Evolutionary conservation across 805 yeast genomes (phyloP).

Genomic region (Sporopachydermia lactativora): DNA sequence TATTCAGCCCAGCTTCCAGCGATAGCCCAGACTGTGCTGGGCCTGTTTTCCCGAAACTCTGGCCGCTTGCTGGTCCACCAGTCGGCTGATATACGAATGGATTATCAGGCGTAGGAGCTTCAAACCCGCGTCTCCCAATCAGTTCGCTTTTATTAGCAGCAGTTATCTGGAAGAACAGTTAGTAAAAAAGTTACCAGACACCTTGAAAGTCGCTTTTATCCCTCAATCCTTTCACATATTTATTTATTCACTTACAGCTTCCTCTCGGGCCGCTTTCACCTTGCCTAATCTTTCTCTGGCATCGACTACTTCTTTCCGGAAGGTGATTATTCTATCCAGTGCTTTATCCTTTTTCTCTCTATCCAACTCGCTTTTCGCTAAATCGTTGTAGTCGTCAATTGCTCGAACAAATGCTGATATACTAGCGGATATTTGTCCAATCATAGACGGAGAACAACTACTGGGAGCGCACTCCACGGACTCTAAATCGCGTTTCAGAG

Average conservation of each 20-base stretch:
- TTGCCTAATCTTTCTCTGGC: constrained; percentile 7
- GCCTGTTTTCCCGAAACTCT: background rate
- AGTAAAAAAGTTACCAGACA: no score
- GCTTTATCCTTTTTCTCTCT: constrained; percentile 42
- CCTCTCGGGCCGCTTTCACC: background rate
- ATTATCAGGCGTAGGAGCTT: constrained; percentile 23
- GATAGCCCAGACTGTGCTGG: constrained; percentile 16
- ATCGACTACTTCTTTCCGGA: constrained; percentile 27
- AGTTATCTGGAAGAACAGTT: constrained; percentile 11
- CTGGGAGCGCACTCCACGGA: constrained; percentile 51
- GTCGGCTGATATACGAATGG: constrained; percentile 28
- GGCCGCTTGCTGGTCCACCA: no score
- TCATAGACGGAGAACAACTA: constrained; percentile 55
- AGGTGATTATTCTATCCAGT: constrained; percentile 43
- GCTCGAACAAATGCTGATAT: constrained; percentile 64
- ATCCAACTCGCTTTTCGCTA: constrained; percentile 43
- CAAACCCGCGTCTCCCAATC: constrained; percentile 10
- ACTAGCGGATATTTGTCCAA: constrained; percentile 63
- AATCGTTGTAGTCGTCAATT: constrained; percentile 47
- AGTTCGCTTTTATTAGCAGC: constrained; percentile 20
- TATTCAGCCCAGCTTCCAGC: constrained; percentile 49
- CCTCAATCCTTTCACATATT: background rate
- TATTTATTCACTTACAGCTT: background rate
- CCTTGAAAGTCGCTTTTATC: background rate
- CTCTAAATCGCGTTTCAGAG: constrained; percentile 53